Base-by-base conservation (phyloP, 2,329 filamentous ascomycete genomes). In the Aphanocladium album region DNA sequence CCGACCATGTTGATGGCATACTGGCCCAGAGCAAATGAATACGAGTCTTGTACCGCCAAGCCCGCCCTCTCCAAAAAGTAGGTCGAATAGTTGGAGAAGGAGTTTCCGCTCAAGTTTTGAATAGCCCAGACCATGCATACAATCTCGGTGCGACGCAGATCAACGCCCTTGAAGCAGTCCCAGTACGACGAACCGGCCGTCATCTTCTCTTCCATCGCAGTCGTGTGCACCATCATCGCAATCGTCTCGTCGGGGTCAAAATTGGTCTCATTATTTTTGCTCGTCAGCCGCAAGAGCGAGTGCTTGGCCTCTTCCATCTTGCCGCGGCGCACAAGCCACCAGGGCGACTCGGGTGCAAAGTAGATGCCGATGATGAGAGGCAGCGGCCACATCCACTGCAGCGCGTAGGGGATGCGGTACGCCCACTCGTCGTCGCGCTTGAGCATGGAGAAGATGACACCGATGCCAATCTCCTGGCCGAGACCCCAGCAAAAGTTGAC, bases 141-240 rank as follows among this genome's bases (percentile, higher is more conserved):
- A 64, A 87, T 83, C 75, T 82, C 91, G 2, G 91, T 96, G 27
- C 92, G 85, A 61, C 91, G 88, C 52, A 88, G 78, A 70, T 96
- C 88, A 14, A 84, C 83, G 12, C 91, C 91, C 71, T 82, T 87
- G 82, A 96, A 96, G 76, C 91, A 96, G 73, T 96, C 91, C 67
- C 83, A 74, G 73, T 95, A 96, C 57, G 81, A 86, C 6, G 89
- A 85, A 33, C 91, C 91, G 7, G 78, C 76, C 4, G 89, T 92
- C 57, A 91, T 89, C 73, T 83, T 82, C 69, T 90, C 82, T 72
- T 96, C 92, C 12, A 96, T 78, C 0, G 89, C 88, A 0, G 89
- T 93, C 0, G 91, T 96, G 70, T 96, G 90, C 1, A 91, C 85
- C 89, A 96, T 96, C 90, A 96, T 96, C 67, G 90, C 87, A 54